These are phyloP conservation scores for Ostreobium quekettii DNA, from an alignment of 139 green algal genomes.

Conservation along the genomic window DNA sequence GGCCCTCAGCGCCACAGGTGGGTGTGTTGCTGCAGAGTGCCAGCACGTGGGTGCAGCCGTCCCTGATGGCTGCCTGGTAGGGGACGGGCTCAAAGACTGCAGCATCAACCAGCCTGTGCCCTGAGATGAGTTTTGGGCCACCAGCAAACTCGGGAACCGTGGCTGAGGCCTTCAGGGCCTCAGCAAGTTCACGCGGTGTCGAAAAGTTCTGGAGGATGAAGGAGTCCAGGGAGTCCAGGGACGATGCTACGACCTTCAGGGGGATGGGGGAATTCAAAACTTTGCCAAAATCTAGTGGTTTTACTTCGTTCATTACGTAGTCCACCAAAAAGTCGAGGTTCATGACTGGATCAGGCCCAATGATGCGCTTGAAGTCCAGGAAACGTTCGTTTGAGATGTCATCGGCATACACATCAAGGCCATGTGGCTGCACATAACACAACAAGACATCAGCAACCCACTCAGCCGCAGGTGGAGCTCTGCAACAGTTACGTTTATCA, in stretches of 20 bases:
- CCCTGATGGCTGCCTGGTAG: slow-evolving; percentile 42
- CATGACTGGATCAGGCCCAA: slow-evolving; percentile 41
- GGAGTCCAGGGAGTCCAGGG: slow-evolving; percentile 48
- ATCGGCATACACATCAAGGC: slow-evolving; percentile 70
- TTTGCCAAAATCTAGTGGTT: slow-evolving; percentile 27
- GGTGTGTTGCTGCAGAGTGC: slow-evolving; percentile 54
- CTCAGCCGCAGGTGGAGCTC: no score
- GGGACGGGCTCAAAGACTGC: slow-evolving; percentile 77
- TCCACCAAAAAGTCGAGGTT: slow-evolving; percentile 76
- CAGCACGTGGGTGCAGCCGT: slow-evolving; percentile 81
- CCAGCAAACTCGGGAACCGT: slow-evolving; percentile 65
- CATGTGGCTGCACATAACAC: slow-evolving; percentile 23
- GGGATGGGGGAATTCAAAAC: slow-evolving; percentile 44
- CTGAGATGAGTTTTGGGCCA: slow-evolving; percentile 19
- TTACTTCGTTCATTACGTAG: slow-evolving; percentile 56
- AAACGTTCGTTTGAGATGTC: slow-evolving; percentile 62
- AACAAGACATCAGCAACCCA: no score
- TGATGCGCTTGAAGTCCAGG: slow-evolving; percentile 46
- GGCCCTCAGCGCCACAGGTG: slow-evolving; percentile 16
- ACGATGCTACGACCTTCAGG: slow-evolving; percentile 74
- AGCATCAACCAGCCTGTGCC: slow-evolving; percentile 71
- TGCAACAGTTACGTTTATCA: no score
- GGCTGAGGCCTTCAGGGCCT: slow-evolving; percentile 63
- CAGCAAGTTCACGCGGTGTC: slow-evolving; percentile 50
- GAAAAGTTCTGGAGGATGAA: slow-evolving; percentile 54